Evolutionary conservation across 129 eudicot species (phyloP), one percentile per base, ranked within the genome.

Genomic region (Lactuca sativa): DNA sequence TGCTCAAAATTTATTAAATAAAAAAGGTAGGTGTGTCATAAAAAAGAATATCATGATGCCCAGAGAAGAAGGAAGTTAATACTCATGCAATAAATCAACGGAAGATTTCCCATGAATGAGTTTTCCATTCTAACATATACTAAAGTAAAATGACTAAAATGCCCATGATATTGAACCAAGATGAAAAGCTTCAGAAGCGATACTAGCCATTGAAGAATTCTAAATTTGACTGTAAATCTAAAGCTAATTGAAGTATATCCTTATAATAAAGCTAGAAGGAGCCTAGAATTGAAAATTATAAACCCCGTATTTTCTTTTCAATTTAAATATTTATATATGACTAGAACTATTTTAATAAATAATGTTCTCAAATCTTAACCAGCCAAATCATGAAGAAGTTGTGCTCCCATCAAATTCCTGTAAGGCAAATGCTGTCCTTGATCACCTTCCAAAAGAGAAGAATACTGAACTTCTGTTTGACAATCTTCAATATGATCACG

Each of bases 391-490:
- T 86, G 99, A 68, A 95, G 97, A 59, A 95, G 72, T 71, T 95
- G 99, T 56, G 99, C 99, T 69, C 97, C 99, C 99, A 95, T 87
- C 75, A 90, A 76, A 80, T 86, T 95, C 77, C 96, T 82, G 21
- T 95, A 90, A 4, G 93, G 99, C 83, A 90, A 62, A 60, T 82
- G 85, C 74, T 90, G 99, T 69, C 72, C 84, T 82, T 79, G 83
- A 67, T 90, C 76, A 43, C 86, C 86, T 58, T 90, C 99, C 87
- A 95, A 67, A 8, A 90, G 87, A 9, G 99, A 95, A 61, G 81
- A 62, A 76, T 88, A 89, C 40, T 80, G 95, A 33, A 80, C 93
- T 32, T 70, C 56, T 37, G 87, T 82, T 53, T 86, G 90, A 74
- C 87, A 80, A 30, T 85, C 90, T 69, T 95, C 95, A 16, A 83